A percentile compares a stretch with the other conserved stretches of the same genome.
These are phyloP conservation scores for Entelexis paramagnoliae DNA, from an alignment of 1,139 yeast species.

Conservation along the genomic window DNA sequence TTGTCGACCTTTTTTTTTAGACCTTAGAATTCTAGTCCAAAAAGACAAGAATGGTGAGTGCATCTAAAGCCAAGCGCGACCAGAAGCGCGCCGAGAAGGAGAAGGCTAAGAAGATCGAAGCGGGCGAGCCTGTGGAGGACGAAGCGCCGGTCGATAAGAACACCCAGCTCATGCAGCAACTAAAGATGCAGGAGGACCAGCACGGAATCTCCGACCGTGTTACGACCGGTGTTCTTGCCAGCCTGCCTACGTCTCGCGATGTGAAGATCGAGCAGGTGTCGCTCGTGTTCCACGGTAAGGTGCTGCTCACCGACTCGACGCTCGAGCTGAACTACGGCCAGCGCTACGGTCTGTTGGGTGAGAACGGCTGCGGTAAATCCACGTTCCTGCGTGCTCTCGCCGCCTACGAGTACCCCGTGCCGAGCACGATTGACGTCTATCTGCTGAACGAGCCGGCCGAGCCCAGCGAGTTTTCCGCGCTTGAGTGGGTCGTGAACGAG, in stretches of 20 bases:
- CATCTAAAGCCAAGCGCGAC: slow-evolving; percentile 91
- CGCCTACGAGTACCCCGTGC: slow-evolving; percentile 92
- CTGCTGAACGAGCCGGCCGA: slow-evolving; percentile 95
- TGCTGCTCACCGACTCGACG: slow-evolving; percentile 79
- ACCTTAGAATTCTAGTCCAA: background rate
- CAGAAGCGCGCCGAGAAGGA: slow-evolving; percentile 60
- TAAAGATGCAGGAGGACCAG: slow-evolving; percentile 86
- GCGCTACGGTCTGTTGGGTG: slow-evolving; percentile 84
- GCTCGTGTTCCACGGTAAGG: slow-evolving; percentile 94
- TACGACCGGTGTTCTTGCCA: slow-evolving; percentile 91
- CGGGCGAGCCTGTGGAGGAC: slow-evolving; percentile 38
- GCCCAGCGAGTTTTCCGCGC: slow-evolving; percentile 81
- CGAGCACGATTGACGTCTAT: slow-evolving; percentile 82
- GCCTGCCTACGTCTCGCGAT: slow-evolving; percentile 86
- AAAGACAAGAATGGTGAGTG: slow-evolving; percentile 38
- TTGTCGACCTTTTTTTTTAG: background rate
- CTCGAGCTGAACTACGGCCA: slow-evolving; percentile 94
- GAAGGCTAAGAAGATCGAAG: slow-evolving; percentile 50
- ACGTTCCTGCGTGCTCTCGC: slow-evolving; percentile 88
- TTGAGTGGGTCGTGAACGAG: slow-evolving; percentile 93
- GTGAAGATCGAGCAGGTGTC: slow-evolving; percentile 83
- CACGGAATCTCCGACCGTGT: slow-evolving; percentile 95
- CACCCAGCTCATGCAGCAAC: slow-evolving; percentile 67
- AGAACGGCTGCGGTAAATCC: slow-evolving; percentile 98
- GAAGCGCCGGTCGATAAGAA: slow-evolving; percentile 42